Evolutionary conservation across 2,329 filamentous ascomycete genomes (phyloP), one percentile per base, ranked within the genome.

Genomic region (Phialocephala sp.): DNA sequence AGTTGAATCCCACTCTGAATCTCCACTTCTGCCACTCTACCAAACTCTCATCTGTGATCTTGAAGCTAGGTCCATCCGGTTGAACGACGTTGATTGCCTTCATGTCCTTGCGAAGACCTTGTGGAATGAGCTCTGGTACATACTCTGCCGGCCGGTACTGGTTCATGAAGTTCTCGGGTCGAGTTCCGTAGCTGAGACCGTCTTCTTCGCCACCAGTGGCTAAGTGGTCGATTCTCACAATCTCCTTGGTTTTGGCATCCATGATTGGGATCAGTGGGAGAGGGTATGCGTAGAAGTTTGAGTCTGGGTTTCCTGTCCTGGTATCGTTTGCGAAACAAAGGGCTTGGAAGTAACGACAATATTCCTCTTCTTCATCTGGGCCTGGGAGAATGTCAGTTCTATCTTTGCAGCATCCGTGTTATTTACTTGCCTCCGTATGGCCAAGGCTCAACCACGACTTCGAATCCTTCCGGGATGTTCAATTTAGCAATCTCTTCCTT

Each of bases 81-180:
- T 90, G 87, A 8, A 84, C 76, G 15, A 90, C 85, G 68, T 88
- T 85, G 66, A 89, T 79, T 1, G 85, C 85, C 76, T 89, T 90
- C 39, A 85, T 70, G 67, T 84, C 82, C 68, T 79, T 80, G 15
- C 82, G 72, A 14, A 77, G 69, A 6, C 77, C 76, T 20, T 76
- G 72, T 14, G 73, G 68, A 6, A 84, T 74, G 12, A 85, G 73
- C 68, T 79, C 78, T n/a, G 76, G 77, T 36, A 78, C 72, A 65
- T 79, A 79, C 62, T 79, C 78, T 8, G 73, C 70, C 4, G 74
- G 61, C 36, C 68, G 72, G 45, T 76, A 78, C 62, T 78, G 76
- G 6, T 79, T 81, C n/a, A 84, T 77, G 54, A 82, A 77, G 57
- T 82, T 77, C 37, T 77, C 77, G 14, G 78, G 75, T 68, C 80